Base-by-base conservation (phyloP, 1,284 basidiomycete genomes). In the Calocybe gambosa region DNA sequence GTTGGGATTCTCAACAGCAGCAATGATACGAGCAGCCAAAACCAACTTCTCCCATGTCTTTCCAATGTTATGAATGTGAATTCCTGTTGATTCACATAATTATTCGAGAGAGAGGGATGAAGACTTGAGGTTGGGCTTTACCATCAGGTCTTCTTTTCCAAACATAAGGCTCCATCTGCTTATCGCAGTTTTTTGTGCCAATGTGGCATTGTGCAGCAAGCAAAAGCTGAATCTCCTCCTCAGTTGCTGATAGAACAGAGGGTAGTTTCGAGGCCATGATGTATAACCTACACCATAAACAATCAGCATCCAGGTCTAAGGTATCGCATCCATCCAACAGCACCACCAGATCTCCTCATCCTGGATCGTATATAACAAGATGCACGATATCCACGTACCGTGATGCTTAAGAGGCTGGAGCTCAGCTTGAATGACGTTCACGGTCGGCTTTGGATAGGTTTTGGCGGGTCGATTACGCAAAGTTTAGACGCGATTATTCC, bases 21-120 rank as follows among this genome's bases (percentile, higher is more conserved):
- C 91, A 62, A 95, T 93, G 64, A 95, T 81, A 68, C 93, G 89
- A 53, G 93, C 93, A 52, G 93, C 93, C 60, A 95, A 78, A 55
- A 96, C 90, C 58, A 99, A 81, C 76, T 99, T 99, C 75, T 98
- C 93, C 95, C 94, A 98, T 58, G 95, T 99, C 84, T 98, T 98
- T 66, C 94, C 94, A 61, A 98, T 86, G 85, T 99, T 97, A 64
- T 98, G 73, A 63, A 99, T 75, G 76, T 98, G 87, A 71, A 98
- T 93, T 60, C 93, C 90, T 93, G 8, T 64, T 10, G 33, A 18
- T 36, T 36, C 41, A 12, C 40, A 46, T 26, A 33, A 33, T 21
- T 25, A 46, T 51, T 39, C 34, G 15, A 44, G n/a, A n/a, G n/a
- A 34, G 18, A 7, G 23, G 18, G 36, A 39, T 10, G 33, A 38